phyloP scores from a whole-genome alignment of 352 stramenopile genomes.

The Poterioochromonas sp. region DNA sequence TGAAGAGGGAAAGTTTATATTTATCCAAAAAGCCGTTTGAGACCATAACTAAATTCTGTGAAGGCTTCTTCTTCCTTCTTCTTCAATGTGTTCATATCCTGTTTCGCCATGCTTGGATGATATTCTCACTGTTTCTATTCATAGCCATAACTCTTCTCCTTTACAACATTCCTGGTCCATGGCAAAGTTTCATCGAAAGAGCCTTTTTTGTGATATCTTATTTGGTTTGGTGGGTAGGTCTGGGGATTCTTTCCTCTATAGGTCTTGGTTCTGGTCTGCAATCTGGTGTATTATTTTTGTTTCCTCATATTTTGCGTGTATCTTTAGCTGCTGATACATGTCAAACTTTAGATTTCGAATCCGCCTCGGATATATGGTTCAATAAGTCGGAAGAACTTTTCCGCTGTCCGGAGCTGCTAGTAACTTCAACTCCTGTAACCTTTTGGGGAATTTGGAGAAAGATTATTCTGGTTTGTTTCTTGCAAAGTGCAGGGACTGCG shows the following conservation, averaged over 20 bases:
- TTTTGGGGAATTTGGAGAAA: constrained; percentile 2
- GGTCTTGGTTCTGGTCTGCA: constrained; percentile 84
- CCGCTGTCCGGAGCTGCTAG: constrained; percentile 23
- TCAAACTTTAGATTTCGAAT: constrained; percentile 71
- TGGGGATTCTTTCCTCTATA: constrained; percentile 83
- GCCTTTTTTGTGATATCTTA: constrained; percentile 51
- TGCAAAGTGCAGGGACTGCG: constrained; percentile 81
- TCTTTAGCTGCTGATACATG: constrained; percentile 60
- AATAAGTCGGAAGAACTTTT: constrained; percentile 40
- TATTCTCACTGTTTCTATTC: too few relatives aligned
- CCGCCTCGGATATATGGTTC: constrained; percentile 75
- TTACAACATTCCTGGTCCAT: too few relatives aligned
- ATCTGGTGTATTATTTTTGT: constrained; percentile 83
- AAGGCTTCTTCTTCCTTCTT: too few relatives aligned
- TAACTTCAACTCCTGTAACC: neutral
- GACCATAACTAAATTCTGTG: too few relatives aligned
- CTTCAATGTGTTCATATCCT: too few relatives aligned
- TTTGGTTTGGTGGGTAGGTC: constrained; percentile 79
- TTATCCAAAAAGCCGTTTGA: neutral
- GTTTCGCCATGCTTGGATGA: too few relatives aligned
- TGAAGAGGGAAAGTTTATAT: neutral
- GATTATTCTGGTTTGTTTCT: constrained; percentile 67
- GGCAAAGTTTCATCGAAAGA: too few relatives aligned
- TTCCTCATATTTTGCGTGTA: constrained; percentile 86
- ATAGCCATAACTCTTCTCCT: too few relatives aligned